phyloP scores from a whole-genome alignment of 805 yeast species.

The Candida stauntonica region DNA sequence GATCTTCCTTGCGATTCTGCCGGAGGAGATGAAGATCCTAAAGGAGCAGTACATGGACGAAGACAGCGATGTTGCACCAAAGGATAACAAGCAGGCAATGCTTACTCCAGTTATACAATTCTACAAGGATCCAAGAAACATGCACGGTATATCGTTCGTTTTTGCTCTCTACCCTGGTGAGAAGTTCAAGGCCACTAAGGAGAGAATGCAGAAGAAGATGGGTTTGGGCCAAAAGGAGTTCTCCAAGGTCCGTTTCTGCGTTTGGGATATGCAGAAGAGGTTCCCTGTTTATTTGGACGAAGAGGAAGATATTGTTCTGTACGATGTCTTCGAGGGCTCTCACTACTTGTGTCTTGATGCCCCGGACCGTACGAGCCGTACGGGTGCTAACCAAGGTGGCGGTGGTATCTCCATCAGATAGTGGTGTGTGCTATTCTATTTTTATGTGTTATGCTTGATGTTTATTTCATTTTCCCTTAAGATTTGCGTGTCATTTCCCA shows the following conservation, averaged over 20 bases:
- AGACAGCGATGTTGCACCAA: constrained; percentile 13
- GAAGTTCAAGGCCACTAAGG: constrained; percentile 53
- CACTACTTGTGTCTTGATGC: constrained; percentile 78
- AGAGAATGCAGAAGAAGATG: constrained; percentile 60
- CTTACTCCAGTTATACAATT: constrained; percentile 72
- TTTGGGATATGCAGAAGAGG: constrained; percentile 28
- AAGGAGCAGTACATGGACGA: constrained; percentile 21
- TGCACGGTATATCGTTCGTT: constrained; percentile 84
- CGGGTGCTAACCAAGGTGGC: constrained; percentile 46
- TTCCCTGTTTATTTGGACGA: constrained; percentile 35
- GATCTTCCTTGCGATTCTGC: constrained; percentile 44
- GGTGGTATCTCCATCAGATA: constrained; percentile 37
- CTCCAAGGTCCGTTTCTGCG: constrained; percentile 58
- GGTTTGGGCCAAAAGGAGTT: constrained; percentile 81
- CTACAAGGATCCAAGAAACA: constrained; percentile 56
- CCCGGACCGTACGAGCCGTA: constrained; percentile 59
- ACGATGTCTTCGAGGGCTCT: constrained; percentile 32
- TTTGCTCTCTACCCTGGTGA: constrained; percentile 72
- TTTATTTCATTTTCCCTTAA: background rate
- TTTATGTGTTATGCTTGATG: background rate
- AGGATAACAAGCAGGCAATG: constrained; percentile 27
- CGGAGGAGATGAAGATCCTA: constrained; percentile 28
- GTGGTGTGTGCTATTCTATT: constrained; percentile 11
- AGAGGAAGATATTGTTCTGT: constrained; percentile 49
- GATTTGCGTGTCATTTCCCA: constrained; percentile 11